Conservation (phyloP, 2,329 filamentous ascomycete species). For the Coniochaeta sp. region DNA sequence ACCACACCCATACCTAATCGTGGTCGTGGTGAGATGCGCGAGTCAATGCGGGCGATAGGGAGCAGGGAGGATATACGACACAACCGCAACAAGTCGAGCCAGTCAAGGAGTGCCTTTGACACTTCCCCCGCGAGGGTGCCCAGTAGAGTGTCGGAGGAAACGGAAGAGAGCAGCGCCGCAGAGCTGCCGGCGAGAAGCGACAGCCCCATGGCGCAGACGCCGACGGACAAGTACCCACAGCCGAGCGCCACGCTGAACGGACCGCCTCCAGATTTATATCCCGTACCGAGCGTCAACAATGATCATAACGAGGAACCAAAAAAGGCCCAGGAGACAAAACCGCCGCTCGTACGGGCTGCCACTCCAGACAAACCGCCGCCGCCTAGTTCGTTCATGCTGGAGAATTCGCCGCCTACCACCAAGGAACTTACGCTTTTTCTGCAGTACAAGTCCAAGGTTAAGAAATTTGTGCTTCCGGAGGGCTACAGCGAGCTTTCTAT, state of each 20-base stretch:
- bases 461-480: constrained; percentile 86
- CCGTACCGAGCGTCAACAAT: constrained; percentile 22
- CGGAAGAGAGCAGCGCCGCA: constrained; percentile 13
- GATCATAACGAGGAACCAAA: constrained; percentile 13
- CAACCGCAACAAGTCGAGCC: constrained; percentile 39
- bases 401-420: constrained; percentile 63
- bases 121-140: constrained; percentile 55
- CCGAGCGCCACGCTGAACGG: constrained; percentile 54
- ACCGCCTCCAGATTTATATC: constrained; percentile 44
- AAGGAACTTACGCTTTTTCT: constrained; percentile 92
- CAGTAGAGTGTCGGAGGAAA: constrained; percentile 58
- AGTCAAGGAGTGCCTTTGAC: constrained; percentile 39
- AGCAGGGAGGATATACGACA: constrained; percentile 43
- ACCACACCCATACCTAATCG: constrained; percentile 79
- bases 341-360: constrained; percentile 6
- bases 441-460: constrained; percentile 95
- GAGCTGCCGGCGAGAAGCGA: constrained; percentile 25
- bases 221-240: constrained; percentile 55
- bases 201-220: constrained; percentile 47
- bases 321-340: background rate
- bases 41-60: constrained; percentile 69
- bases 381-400: constrained; percentile 48
- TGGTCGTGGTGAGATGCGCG: constrained; percentile 68
- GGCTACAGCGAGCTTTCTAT: constrained; percentile 80
- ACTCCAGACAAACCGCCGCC: constrained; percentile 40